Conservation (phyloP, 1,139 yeast species). For the Debaryomyces sp. region DNA sequence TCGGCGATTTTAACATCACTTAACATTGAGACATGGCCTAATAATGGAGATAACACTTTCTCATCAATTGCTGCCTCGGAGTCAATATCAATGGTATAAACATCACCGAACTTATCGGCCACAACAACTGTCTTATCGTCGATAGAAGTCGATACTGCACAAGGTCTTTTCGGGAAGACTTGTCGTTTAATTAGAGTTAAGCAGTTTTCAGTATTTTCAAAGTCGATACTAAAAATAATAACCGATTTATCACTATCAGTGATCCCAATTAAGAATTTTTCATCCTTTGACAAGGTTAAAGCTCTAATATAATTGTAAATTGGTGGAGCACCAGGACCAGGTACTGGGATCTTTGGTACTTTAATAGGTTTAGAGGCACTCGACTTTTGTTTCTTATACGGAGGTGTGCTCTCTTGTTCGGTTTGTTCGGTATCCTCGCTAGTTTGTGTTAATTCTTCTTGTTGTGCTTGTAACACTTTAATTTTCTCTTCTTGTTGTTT, state of each 20-base stretch:
- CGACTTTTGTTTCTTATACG: constrained; percentile 32
- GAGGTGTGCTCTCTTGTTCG: constrained; percentile 20
- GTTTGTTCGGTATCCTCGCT: constrained; percentile 14
- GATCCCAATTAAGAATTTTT: constrained; percentile 60
- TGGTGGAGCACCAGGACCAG: constrained; percentile 71
- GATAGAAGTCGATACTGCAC: constrained; percentile 66
- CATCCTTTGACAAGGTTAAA: constrained; percentile 52
- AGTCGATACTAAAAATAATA: constrained; percentile 56
- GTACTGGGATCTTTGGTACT: constrained; percentile 59
- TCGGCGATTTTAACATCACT: constrained; percentile 63
- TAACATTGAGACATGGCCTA: constrained; percentile 97
- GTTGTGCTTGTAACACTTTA: constrained; percentile 24
- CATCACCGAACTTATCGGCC: constrained; percentile 99
- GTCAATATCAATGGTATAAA: constrained; percentile 58
- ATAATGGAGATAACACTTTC: constrained; percentile 58
- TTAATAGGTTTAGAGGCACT: constrained; percentile 32
- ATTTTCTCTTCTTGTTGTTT: constrained; percentile 49
- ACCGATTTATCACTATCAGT: constrained; percentile 86
- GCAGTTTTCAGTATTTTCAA: constrained; percentile 29
- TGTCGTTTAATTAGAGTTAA: constrained; percentile 67
- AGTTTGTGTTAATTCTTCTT: constrained; percentile 15
- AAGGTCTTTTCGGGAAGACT: constrained; percentile 86
- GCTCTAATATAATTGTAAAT: constrained; percentile 67
- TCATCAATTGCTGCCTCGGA: constrained; percentile 36
- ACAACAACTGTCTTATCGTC: constrained; percentile 58